Conservation (phyloP, 306 rosid genomes). For the Pterocarpus macrocarpus region DNA sequence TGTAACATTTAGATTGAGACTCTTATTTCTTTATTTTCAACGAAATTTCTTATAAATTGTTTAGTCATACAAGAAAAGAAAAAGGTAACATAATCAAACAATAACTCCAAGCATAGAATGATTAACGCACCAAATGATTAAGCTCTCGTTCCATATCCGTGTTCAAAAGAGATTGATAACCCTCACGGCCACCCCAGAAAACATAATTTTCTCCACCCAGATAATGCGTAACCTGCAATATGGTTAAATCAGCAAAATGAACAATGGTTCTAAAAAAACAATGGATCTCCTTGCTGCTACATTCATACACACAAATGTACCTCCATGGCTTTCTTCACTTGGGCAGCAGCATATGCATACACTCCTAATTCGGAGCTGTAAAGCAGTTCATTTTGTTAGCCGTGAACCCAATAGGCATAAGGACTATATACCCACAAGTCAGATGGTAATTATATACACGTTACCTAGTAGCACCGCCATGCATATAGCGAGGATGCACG, state of each 20-base stretch:
- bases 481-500: slow-evolving; percentile 97
- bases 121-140: slow-evolving; percentile 77
- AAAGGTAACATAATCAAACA: not conserved
- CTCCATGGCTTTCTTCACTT: slow-evolving; percentile 99
- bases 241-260: slow-evolving; percentile 42
- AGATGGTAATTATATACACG: slow-evolving; percentile 12
- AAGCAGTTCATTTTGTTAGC: slow-evolving; percentile 41
- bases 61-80: too few species aligned
- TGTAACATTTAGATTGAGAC: too few species aligned
- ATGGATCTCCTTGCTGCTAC: not conserved
- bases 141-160: slow-evolving; percentile 98
- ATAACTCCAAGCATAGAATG: not conserved
- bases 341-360: slow-evolving; percentile 95
- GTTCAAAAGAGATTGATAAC: slow-evolving; percentile 92
- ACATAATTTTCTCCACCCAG: slow-evolving; percentile 97
- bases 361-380: slow-evolving; percentile 86
- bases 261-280: slow-evolving; percentile 11
- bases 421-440: not conserved
- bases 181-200: slow-evolving; percentile 99
- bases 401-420: slow-evolving; percentile 33
- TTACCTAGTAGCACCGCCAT: slow-evolving; percentile 97
- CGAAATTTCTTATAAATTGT: too few species aligned
- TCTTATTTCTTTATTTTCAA: too few species aligned
- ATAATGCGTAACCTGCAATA: slow-evolving; percentile 82
- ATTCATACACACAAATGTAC: slow-evolving; percentile 52